A percentile compares a stretch with the other conserved stretches of the same genome.
Conservation (phyloP, 345 rosid species). For the Firmiana major region DNA sequence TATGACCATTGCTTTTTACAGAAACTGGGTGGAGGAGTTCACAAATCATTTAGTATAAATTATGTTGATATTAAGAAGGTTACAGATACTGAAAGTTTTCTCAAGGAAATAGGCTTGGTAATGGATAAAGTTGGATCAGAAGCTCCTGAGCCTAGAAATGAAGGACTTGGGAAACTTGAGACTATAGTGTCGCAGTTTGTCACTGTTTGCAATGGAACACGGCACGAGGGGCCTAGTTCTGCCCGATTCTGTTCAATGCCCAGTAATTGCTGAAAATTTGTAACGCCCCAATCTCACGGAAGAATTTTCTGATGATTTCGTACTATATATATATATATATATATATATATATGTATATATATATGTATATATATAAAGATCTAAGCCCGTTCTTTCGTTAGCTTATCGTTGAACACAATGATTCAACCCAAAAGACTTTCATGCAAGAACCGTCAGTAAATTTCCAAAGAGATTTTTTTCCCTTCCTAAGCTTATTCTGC, state of each 20-base stretch:
- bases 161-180: conserved; percentile 49
- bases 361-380: no score
- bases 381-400: no score
- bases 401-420: background rate
- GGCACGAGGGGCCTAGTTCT: conserved; percentile 51
- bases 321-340: no score
- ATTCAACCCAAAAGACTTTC: background rate
- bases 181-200: conserved; percentile 39
- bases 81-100: conserved; percentile 42
- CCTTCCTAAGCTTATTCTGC: no score
- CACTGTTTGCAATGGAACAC: conserved; percentile 56
- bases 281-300: no score
- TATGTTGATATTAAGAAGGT: conserved; percentile 47
- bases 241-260: conserved; percentile 57
- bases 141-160: conserved; percentile 41
- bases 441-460: no score
- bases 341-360: no score
- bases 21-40: conserved; percentile 44
- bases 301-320: no score
- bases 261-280: conserved; percentile 41
- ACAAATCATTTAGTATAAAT: conserved; percentile 36
- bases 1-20: conserved; percentile 61
- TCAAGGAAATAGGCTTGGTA: conserved; percentile 40
- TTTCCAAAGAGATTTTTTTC: no score
- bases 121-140: conserved; percentile 40